phyloP scores from a whole-genome alignment of 768 basidiomycete genomes.

The Boletellus ananiceps region DNA sequence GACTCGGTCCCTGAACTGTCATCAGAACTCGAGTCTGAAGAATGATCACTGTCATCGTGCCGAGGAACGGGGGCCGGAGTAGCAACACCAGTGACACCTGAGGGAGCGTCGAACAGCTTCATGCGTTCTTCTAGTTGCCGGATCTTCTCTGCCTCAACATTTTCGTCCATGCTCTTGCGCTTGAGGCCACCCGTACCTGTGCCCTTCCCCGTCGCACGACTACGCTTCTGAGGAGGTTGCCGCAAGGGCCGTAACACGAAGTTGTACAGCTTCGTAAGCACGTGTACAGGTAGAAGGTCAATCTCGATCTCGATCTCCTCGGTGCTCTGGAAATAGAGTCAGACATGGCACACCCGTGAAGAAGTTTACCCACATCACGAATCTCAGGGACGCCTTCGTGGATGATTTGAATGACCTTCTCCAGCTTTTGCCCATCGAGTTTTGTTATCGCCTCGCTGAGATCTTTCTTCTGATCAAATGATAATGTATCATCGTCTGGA shows the following conservation, averaged over 20 bases:
- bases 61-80: constrained; percentile 33
- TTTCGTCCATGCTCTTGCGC: constrained; percentile 96
- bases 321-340: constrained; percentile 57
- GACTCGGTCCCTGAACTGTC: constrained; percentile 84
- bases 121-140: constrained; percentile 85
- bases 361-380: constrained; percentile 67
- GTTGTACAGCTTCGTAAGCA: constrained; percentile 92
- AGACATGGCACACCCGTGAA: constrained; percentile 8
- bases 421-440: constrained; percentile 78
- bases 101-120: constrained; percentile 69
- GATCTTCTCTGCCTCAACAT: constrained; percentile 94
- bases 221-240: constrained; percentile 61
- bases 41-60: constrained; percentile 60
- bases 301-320: constrained; percentile 99
- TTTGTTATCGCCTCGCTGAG: constrained; percentile 89
- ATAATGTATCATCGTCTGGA: constrained; percentile 76
- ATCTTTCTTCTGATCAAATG: constrained; percentile 98
- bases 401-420: constrained; percentile 92
- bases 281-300: constrained; percentile 79
- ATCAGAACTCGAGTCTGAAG: constrained; percentile 75
- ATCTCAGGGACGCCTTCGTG: constrained; percentile 92
- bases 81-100: constrained; percentile 34
- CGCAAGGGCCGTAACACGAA: constrained; percentile 82
- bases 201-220: constrained; percentile 61
- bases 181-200: constrained; percentile 87